phyloP scores from a whole-genome alignment of 2,329 filamentous ascomycete species.

The Thielaviopsis punctulata region DNA sequence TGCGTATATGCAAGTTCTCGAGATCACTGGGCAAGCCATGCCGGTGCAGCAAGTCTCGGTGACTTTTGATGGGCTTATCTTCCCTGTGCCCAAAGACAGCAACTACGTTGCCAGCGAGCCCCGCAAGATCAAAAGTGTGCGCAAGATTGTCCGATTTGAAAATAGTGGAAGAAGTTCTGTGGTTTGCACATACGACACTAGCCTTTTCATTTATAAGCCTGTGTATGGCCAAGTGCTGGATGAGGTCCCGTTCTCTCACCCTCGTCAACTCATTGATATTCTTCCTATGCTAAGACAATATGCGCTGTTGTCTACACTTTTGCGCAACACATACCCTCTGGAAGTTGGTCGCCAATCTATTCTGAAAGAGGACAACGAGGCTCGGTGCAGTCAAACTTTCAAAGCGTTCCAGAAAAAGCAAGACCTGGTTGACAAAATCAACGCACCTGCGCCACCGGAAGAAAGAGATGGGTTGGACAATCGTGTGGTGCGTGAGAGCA shows the following conservation, averaged over 20 bases:
- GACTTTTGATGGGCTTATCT: constrained; percentile 40
- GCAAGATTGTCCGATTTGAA: constrained; percentile 19
- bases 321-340: constrained; percentile 39
- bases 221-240: constrained; percentile 52
- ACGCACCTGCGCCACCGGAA: background rate
- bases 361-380: background rate
- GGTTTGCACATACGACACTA: constrained; percentile 25
- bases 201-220: constrained; percentile 52
- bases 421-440: constrained; percentile 1
- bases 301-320: constrained; percentile 47
- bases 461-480: background rate
- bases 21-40: constrained; percentile 18
- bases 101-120: constrained; percentile 39
- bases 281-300: constrained; percentile 64
- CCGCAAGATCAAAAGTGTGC: constrained; percentile 28
- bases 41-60: constrained; percentile 31
- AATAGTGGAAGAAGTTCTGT: constrained; percentile 11
- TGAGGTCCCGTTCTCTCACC: constrained; percentile 60
- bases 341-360: background rate
- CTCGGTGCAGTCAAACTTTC: constrained; percentile 3
- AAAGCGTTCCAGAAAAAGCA: constrained; percentile 2
- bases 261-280: constrained; percentile 55
- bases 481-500: background rate
- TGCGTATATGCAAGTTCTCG: constrained; percentile 45
- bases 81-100: constrained; percentile 33